These are phyloP conservation scores for Knoxdaviesia capensis DNA, from an alignment of 2,329 filamentous ascomycete genomes.

Conservation along the genomic window DNA sequence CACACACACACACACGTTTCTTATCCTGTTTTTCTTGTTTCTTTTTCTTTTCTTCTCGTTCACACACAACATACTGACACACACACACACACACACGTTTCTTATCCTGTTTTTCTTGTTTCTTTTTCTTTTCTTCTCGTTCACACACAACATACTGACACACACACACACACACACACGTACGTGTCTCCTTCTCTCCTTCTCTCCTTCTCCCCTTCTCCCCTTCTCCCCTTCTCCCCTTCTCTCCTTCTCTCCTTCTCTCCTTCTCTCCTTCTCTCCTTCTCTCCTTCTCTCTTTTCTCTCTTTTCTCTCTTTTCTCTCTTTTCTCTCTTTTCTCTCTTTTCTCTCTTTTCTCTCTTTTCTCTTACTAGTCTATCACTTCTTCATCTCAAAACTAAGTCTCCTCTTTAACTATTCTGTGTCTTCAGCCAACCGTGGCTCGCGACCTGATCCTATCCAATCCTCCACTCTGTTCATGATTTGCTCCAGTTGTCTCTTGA, in stretches of 20 bases:
- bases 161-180: neutral
- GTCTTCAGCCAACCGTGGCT: too few species aligned
- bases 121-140: neutral
- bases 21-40: too few species aligned
- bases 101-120: neutral
- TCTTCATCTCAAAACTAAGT: too few species aligned
- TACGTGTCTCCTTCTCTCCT: neutral
- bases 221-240: neutral
- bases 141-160: neutral
- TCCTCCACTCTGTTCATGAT: too few species aligned
- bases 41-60: too few species aligned
- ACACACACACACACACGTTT: neutral
- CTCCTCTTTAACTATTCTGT: too few species aligned
- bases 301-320: neutral
- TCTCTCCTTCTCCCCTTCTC: neutral
- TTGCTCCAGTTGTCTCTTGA: too few species aligned
- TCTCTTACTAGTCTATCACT: too few species aligned
- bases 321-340: neutral
- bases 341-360: neutral
- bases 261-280: neutral
- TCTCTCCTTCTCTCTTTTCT: too few species aligned
- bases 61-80: neutral
- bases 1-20: too few species aligned
- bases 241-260: neutral
- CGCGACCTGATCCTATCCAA: too few species aligned